Evolutionary conservation across 257 asterid species (phyloP), one percentile per base, ranked within the genome.

Genomic region (Petunia secreta): DNA sequence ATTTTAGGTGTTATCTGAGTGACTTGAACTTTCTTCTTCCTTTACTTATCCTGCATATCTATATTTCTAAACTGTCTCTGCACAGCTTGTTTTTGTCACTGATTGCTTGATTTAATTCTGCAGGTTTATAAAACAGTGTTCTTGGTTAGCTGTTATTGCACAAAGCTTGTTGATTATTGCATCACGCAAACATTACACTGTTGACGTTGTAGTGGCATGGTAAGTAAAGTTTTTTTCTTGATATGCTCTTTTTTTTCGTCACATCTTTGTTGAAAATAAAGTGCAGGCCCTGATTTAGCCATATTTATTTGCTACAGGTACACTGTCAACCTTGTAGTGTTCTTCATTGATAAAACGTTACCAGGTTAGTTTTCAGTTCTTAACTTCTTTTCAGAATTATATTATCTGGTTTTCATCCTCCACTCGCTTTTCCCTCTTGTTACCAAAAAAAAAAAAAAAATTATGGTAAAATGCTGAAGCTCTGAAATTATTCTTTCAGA

Each of bases 191-290:
- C 99, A 96, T 85, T 96, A 96, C 87, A 91, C 97, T 1, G 99
- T 96, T 50, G 99, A 96, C 79, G 93, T 96, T 1, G 88, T 94
- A 4, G 99, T 96, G 82, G 99, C 99, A 84, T 96, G 99, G 99
- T 95, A 90, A 86, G 60, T 53, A 55, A 55, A 63, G 41, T 43
- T 64, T 77, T 37, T 64, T 58, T n/a, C 62, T 14, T 13, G 8
- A 4, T n/a, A 8, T 2, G 64, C 25, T 75, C 67, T 81, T 25
- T 25, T 25, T 25, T 25, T 81, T 58, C 48, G 11, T 44, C 8
- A 13, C n/a, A 71, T 48, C 71, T 39, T 50, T 58, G 34, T 67
- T 7, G 68, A 44, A 5, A 74, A 44, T 34, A 67, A 44, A 6
- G 1, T 25, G 25, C 25, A 25, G 25, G 25, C 25, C 50, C 4